phyloP scores from a whole-genome alignment of 2,329 filamentous ascomycete species.

The Colletotrichum truncatum region DNA sequence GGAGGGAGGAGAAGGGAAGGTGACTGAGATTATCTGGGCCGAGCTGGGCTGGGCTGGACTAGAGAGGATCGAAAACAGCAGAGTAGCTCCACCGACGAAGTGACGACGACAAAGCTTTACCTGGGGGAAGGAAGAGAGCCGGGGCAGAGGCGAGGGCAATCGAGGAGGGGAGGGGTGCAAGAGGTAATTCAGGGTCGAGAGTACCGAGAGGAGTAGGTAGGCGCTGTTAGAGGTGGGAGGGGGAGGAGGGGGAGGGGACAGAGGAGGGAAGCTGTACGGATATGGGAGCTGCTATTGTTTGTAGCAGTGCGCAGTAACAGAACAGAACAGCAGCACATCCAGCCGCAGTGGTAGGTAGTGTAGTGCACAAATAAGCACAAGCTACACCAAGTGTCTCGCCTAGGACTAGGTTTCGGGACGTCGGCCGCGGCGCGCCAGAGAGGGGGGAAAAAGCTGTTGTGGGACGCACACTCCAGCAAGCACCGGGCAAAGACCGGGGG shows the following conservation, averaged over 20 bases:
- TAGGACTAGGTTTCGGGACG: slow-evolving; percentile 17
- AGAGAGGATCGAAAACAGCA: slow-evolving; percentile 27
- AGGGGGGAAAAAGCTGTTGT: slow-evolving; percentile 7
- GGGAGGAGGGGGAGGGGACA: not conserved
- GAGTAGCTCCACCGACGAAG: slow-evolving; percentile 23
- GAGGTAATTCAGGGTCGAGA: slow-evolving; percentile 8
- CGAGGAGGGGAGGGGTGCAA: slow-evolving; percentile 2
- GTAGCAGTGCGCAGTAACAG: not conserved
- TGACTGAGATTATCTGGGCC: slow-evolving; percentile 6
- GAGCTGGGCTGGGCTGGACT: slow-evolving; percentile 15
- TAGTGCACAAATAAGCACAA: not conserved
- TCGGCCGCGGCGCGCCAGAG: slow-evolving; percentile 3
- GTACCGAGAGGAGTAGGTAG: not conserved
- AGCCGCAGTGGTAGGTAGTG: not conserved
- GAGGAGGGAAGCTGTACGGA: not conserved
- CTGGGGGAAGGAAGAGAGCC: no score
- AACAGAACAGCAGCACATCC: not conserved
- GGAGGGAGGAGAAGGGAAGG: slow-evolving; percentile 11
- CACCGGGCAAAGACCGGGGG: no score
- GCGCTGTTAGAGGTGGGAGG: not conserved
- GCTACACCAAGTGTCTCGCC: slow-evolving; percentile 22
- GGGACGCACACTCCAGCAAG: not conserved
- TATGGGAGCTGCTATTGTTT: not conserved
- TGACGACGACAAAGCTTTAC: slow-evolving; percentile 29
- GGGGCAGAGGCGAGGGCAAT: slow-evolving; percentile 8